These are phyloP conservation scores for Litchi chinensis DNA, from an alignment of 345 rosid species.

Conservation along the genomic window DNA sequence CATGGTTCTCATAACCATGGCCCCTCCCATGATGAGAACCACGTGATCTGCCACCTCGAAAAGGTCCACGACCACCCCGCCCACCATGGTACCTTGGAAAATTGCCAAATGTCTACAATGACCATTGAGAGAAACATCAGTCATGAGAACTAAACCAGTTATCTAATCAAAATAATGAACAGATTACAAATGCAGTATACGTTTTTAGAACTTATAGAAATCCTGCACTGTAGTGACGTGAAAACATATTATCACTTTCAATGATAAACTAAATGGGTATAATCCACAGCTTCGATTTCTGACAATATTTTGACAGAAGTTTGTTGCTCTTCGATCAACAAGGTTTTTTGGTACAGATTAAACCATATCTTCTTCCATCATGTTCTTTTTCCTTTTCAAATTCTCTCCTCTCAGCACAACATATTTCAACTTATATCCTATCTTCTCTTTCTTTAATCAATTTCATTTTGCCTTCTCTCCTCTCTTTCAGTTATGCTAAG, in stretches of 20 bases:
- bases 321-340: neutral
- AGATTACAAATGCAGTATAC: too few species aligned
- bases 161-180: neutral
- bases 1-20: constrained; percentile 21
- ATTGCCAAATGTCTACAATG: constrained; percentile 36
- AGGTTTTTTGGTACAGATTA: neutral
- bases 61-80: constrained; percentile 34
- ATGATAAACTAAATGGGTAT: neutral
- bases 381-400: too few species aligned
- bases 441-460: neutral
- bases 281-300: neutral
- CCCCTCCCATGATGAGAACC: constrained; percentile 28
- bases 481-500: neutral
- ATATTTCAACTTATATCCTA: neutral
- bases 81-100: constrained; percentile 32
- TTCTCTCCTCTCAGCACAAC: neutral
- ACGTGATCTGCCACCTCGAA: constrained; percentile 32
- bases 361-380: neutral
- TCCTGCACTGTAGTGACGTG: neutral
- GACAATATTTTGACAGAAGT: neutral
- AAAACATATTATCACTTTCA: neutral
- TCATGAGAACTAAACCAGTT: neutral
- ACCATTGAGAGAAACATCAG: neutral
- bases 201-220: neutral
- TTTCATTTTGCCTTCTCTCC: neutral